A percentile compares a stretch with the other conserved stretches of the same genome.
These are phyloP conservation scores for Beauveria rudraprayagi DNA, from an alignment of 2,329 filamentous ascomycete species.

Conservation along the genomic window DNA sequence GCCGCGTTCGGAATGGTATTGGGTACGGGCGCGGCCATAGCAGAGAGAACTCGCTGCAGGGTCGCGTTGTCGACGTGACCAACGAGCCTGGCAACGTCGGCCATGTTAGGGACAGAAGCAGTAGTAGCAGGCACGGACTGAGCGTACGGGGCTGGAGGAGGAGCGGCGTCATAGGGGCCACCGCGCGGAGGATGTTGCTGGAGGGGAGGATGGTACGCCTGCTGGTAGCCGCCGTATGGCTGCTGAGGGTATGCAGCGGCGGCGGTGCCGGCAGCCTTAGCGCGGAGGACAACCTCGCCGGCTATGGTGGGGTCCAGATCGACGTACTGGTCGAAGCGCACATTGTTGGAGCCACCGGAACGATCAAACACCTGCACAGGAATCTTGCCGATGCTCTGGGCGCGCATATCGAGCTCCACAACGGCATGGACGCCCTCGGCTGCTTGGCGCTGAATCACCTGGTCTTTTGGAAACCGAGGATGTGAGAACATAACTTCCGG, in stretches of 20 bases:
- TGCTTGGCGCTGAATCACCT: constrained; percentile 77
- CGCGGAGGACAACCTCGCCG: constrained; percentile 69
- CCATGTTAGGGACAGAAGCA: constrained; percentile 24
- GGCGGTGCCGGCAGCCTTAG: constrained; percentile 41
- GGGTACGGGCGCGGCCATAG: constrained; percentile 33
- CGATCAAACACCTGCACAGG: constrained; percentile 81
- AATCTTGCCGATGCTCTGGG: constrained; percentile 66
- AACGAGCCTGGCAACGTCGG: constrained; percentile 57
- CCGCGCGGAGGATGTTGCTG: constrained; percentile 19
- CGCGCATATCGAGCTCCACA: constrained; percentile 62
- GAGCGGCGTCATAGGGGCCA: constrained; percentile 12
- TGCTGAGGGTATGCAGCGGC: constrained; percentile 22
- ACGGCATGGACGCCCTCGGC: constrained; percentile 84
- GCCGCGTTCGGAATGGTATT: constrained; percentile 10
- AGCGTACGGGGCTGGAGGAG: constrained; percentile 20
- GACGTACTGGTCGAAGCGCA: constrained; percentile 81
- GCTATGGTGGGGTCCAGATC: constrained; percentile 72
- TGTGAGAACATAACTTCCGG: constrained; percentile 74
- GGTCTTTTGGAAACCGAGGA: constrained; percentile 65
- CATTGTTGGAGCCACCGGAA: constrained; percentile 61
- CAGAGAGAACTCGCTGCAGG: constrained; percentile 61
- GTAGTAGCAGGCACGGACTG: constrained; percentile 13
- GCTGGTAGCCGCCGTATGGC: constrained; percentile 18
- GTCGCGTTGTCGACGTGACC: constrained; percentile 59
- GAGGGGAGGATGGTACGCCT: constrained; percentile 23